Conservation (phyloP, 2,329 filamentous ascomycete genomes). For the Claviceps capensis region DNA sequence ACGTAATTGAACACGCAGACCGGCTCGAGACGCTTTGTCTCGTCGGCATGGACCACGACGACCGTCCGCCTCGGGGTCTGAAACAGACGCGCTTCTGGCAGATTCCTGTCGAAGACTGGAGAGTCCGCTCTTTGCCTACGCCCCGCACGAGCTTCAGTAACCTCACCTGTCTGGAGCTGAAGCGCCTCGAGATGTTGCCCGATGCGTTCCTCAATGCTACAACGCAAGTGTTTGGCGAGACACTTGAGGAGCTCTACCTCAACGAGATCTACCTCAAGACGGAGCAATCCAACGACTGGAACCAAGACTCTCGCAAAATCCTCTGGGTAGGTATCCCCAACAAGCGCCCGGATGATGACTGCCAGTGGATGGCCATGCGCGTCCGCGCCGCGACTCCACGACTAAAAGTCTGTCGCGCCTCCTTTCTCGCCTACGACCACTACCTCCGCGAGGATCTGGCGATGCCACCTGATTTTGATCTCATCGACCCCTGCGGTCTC, state of each 20-base stretch:
- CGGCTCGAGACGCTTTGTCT: slow-evolving; percentile 33
- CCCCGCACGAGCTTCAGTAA: slow-evolving; percentile 22
- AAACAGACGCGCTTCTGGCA: slow-evolving; percentile 25
- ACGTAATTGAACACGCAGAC: slow-evolving; percentile 31
- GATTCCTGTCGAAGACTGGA: slow-evolving; percentile 25
- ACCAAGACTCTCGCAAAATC: slow-evolving; percentile 19
- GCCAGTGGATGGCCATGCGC: slow-evolving; percentile 28
- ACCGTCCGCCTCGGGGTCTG: slow-evolving; percentile 21
- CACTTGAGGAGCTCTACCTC: slow-evolving; percentile 31
- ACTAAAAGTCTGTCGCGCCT: slow-evolving; percentile 29
- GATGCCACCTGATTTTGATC: slow-evolving; percentile 21
- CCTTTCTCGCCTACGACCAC: slow-evolving; percentile 29
- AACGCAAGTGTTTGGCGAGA: slow-evolving; percentile 21
- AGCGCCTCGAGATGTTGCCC: slow-evolving; percentile 25
- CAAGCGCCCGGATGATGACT: slow-evolving; percentile 20
- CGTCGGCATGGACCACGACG: slow-evolving; percentile 29
- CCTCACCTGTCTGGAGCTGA: slow-evolving; percentile 30
- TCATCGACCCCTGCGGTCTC: slow-evolving; percentile 27
- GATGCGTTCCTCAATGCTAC: slow-evolving; percentile 21
- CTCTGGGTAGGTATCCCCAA: slow-evolving; percentile 35
- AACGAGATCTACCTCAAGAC: slow-evolving; percentile 32
- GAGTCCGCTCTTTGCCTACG: slow-evolving; percentile 23
- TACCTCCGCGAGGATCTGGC: slow-evolving; percentile 21
- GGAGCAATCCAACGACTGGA: slow-evolving; percentile 20
- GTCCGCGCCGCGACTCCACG: slow-evolving; percentile 22